A percentile compares a stretch with the other conserved stretches of the same genome.
Evolutionary conservation across 768 basidiomycete species (phyloP).

Genomic region (Mycena haematopus): DNA sequence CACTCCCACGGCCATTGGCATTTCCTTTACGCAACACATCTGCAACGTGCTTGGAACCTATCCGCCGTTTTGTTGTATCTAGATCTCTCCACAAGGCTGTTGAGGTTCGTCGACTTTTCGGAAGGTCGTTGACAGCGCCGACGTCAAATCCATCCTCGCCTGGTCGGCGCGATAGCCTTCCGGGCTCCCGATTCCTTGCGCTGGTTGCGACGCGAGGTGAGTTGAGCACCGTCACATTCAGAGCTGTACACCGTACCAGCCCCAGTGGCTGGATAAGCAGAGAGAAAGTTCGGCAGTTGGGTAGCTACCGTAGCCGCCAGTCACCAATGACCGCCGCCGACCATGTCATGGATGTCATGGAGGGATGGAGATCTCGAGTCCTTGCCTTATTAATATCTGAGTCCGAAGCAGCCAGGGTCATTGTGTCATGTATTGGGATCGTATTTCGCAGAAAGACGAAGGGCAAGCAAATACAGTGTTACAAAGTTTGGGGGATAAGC

Average conservation of each 20-base stretch:
- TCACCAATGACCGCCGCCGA: too few species aligned
- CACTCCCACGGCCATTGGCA: too few species aligned
- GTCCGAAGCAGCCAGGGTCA: too few species aligned
- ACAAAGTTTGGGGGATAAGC: not conserved
- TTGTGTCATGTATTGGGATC: not conserved
- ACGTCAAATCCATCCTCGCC: slow-evolving; percentile 44
- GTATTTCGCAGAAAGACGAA: slow-evolving; percentile 24
- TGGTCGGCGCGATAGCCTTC: slow-evolving; percentile 40
- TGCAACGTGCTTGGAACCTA: not conserved
- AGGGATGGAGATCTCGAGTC: too few species aligned
- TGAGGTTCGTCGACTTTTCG: slow-evolving; percentile 29
- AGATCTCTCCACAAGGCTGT: slow-evolving; percentile 26
- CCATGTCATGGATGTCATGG: too few species aligned
- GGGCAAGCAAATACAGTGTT: not conserved
- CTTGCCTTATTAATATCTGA: too few species aligned
- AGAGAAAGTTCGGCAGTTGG: too few species aligned
- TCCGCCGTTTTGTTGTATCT: slow-evolving; percentile 5
- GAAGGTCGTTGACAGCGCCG: slow-evolving; percentile 42
- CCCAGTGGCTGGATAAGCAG: slow-evolving; percentile 32
- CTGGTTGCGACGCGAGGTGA: not conserved
- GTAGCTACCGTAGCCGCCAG: too few species aligned
- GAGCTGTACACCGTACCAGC: slow-evolving; percentile 22
- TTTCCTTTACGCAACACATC: slow-evolving; percentile 34
- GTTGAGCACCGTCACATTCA: not conserved
- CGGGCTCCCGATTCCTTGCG: slow-evolving; percentile 41